Base-by-base conservation (phyloP, 768 basidiomycete species). In the Hericium coralloides region DNA sequence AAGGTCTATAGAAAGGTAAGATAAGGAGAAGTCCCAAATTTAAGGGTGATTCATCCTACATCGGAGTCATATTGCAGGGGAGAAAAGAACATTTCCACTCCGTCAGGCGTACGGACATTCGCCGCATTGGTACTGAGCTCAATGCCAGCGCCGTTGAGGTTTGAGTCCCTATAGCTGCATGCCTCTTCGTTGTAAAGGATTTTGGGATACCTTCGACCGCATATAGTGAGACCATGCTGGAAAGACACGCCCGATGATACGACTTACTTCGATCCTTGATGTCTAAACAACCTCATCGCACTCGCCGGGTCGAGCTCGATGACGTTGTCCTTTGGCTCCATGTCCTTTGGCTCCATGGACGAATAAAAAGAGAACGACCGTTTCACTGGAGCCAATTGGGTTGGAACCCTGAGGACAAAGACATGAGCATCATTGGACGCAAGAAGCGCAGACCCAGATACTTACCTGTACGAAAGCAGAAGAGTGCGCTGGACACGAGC, bases 401-500 rank as follows among this genome's bases (percentile, higher is more conserved):
- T 49, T 25, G 41, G 45, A 38, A 56, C 59, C 10, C 51, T 22
- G 53, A 26, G 37, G 25, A n/a, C 9, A 47, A 20, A 26, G 12
- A 25, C 20, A 9, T 45, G 12, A 17, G 50, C 36, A 43, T 39
- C 50, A 22, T 18, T 10, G 31, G 8, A 52, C 25, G 38, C 50
- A n/a, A 39, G 12, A 15, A 18, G 9, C 4, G 22, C 43, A 4
- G 12, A 50, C 12, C 12, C 22, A 18, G 41, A 25, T 64, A 31
- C 72, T 49, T 59, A 84, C 87, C 86, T 77, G 68, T 88, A 91
- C 23, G 90, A 91, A 53, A 92, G 73, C 56, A 88, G 73, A 20
- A 92, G 72, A 36, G 87, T 82, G 60, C 86, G 79, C 63, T 84
- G 85, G 14, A 88, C 87, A 58, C 87, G 80, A 14, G 90, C 89